Conservation (phyloP, 495 filamentous ascomycete genomes). For the Penicillium antarcticum region DNA sequence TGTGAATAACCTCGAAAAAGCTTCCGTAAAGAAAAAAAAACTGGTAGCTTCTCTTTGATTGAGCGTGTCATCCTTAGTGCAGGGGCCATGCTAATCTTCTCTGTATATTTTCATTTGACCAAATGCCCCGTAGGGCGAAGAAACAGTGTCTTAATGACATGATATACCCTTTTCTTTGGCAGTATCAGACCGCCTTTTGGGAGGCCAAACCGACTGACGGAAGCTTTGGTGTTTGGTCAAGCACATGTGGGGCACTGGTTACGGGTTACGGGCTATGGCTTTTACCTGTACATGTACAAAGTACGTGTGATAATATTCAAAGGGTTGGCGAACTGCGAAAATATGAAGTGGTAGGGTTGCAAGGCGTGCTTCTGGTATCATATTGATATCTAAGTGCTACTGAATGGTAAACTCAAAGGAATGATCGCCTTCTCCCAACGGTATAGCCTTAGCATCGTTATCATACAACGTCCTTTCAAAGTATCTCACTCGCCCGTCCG, state of each 20-base stretch:
- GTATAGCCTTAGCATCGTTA: conserved; percentile 56
- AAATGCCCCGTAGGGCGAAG: conserved; percentile 67
- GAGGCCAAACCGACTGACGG: no score
- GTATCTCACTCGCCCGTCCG: conserved; percentile 72
- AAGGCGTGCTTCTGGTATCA: no score
- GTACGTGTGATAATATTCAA: neutral
- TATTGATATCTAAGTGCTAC: neutral
- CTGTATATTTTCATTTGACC: conserved; percentile 81
- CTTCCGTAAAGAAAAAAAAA: conserved; percentile 53
- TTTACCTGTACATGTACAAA: neutral
- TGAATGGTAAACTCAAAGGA: conserved; percentile 37
- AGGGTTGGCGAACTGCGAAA: neutral
- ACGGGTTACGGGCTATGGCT: no score
- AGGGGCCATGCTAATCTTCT: conserved; percentile 99
- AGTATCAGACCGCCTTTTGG: conserved; percentile 2
- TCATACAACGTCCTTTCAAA: conserved; percentile 83
- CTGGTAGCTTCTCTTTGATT: conserved; percentile 93
- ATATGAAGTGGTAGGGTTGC: no score
- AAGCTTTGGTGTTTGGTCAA: neutral
- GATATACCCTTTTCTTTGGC: conserved; percentile 18
- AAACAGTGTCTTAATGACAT: conserved; percentile 8
- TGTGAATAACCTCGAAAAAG: conserved; percentile 13
- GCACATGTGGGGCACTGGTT: neutral
- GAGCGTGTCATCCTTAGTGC: conserved; percentile 99
- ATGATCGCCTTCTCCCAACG: conserved; percentile 56